A percentile compares a stretch with the other conserved stretches of the same genome.
Evolutionary conservation across 305 asterid genomes (phyloP).

Genomic region (Withania somnifera): DNA sequence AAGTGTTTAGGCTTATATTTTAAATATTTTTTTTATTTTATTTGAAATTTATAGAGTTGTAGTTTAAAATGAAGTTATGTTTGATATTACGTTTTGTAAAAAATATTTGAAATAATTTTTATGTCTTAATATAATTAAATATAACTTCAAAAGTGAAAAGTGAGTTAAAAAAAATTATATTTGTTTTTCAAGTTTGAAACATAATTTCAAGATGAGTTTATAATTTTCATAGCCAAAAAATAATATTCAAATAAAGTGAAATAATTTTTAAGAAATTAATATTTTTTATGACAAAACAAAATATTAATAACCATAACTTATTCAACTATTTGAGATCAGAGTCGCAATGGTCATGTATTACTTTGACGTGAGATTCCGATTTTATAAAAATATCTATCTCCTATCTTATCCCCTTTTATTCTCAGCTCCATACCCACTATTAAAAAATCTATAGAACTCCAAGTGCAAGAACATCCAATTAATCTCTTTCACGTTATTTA

Average conservation of each 20-base stretch:
- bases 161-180: background rate
- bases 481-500: background rate
- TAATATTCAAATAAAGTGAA: background rate
- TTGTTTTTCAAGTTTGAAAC: background rate
- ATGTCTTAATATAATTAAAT: background rate
- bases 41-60: background rate
- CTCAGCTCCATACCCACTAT: background rate
- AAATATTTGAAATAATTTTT: background rate
- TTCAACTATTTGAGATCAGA: background rate
- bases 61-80: background rate
- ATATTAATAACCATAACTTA: no score
- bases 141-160: background rate
- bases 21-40: background rate
- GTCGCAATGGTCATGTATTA: background rate
- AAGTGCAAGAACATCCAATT: background rate
- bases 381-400: background rate
- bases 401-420: background rate
- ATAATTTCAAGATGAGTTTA: background rate
- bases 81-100: background rate
- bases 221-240: background rate
- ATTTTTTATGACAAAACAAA: no score
- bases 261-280: no score
- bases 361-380: no score
- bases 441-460: background rate
- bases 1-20: background rate